Evolutionary conservation across 495 filamentous ascomycete species (phyloP), one percentile per base, ranked within the genome.

Genomic region (Tuber aestivum): DNA sequence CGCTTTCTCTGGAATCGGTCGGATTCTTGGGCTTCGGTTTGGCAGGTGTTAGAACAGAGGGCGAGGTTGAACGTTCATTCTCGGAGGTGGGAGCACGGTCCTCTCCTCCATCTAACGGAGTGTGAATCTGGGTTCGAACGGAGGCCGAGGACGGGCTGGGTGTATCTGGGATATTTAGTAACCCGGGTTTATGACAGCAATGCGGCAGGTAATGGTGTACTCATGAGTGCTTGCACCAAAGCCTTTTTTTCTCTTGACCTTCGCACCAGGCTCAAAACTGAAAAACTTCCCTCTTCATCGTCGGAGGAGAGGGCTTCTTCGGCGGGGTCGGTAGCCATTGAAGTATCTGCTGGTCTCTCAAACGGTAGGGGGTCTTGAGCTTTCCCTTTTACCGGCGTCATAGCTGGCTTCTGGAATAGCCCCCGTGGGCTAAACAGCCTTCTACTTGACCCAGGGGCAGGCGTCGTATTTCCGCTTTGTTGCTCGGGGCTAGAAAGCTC

Each of bases 121-220:
- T 56, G 50, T 56, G 50, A 27, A 56, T 56, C n/a, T 56, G 50
- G 23, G 50, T 56, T 18, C 27, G 23, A 4, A 56, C n/a, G 0
- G 50, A 56, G 2, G 50, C 9, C n/a, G 50, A 27, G 8, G 50
- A 56, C 10, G 23, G 0, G 0, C 23, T 27, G 23, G 50, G 27
- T 56, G 50, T 56, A 27, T 27, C 50, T 56, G 1, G 50, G 10
- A 14, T 12, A 0, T 56, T 0, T 56, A 56, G 23, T n/a, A 56
- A 56, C 0, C 8, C 0, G 2, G n/a, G 2, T 9, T 56, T 9
- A 27, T 12, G 10, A 0, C 0, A 27, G 23, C 0, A 3, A 56
- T 56, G 8, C 14, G 1, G 10, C 9, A 2, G 23, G 50, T 56
- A n/a, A 14, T 27, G n/a, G 3, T 3, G 9, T n/a, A 56, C 50